These are phyloP conservation scores for Musa balbisiana DNA, from an alignment of 202 grass and related monocot species.

Conservation along the genomic window DNA sequence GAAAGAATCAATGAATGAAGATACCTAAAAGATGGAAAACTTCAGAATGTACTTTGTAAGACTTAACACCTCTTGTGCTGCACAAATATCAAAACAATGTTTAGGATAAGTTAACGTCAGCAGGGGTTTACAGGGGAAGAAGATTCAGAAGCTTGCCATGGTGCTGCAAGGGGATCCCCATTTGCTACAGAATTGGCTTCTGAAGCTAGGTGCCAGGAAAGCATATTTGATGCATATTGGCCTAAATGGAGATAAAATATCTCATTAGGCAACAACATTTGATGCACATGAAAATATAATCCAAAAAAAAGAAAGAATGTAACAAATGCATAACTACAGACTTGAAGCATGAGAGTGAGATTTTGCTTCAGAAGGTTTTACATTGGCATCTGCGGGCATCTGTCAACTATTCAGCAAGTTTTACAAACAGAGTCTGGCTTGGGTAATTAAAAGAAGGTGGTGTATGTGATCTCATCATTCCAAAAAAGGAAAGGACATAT, in stretches of 20 bases:
- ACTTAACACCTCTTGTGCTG: constrained; percentile 52
- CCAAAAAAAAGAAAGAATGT: neutral
- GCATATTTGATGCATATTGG: constrained; percentile 58
- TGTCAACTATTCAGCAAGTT: neutral
- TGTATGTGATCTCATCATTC: neutral
- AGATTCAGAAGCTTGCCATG: constrained; percentile 32
- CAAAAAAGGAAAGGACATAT: neutral
- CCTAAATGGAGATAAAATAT: neutral
- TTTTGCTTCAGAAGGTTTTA: neutral
- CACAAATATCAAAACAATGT: neutral
- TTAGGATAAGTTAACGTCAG: neutral
- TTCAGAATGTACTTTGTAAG: constrained; percentile 44
- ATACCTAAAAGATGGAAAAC: constrained; percentile 54
- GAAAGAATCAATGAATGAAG: neutral
- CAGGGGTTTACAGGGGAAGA: neutral
- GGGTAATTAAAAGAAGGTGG: neutral
- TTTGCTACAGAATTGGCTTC: constrained; percentile 50
- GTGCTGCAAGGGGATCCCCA: constrained; percentile 33
- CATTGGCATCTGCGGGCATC: neutral
- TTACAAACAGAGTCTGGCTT: neutral
- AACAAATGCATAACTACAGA: neutral
- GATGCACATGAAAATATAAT: neutral
- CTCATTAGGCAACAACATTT: neutral
- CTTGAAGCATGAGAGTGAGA: neutral
- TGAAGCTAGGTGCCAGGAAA: constrained; percentile 85